Conservation (phyloP, 495 filamentous ascomycete species). For the Hyaloscypha bicolor region DNA sequence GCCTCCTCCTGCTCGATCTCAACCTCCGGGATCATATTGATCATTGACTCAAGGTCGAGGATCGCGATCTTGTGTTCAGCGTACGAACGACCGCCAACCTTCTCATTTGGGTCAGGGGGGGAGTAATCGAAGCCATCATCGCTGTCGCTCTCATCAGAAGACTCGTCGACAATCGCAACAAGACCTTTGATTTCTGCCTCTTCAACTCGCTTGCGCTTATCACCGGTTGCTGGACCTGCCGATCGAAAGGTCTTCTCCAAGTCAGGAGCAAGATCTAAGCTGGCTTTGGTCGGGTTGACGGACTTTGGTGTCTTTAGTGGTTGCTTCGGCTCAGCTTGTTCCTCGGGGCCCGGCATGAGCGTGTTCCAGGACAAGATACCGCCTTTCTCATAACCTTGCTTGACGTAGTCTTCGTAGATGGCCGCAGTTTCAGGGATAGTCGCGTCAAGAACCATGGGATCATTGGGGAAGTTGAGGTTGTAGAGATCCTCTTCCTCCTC, state of each 20-base stretch:
- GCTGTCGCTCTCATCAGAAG: constrained; percentile 51
- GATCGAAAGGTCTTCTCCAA: constrained; percentile 79
- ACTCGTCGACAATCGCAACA: constrained; percentile 56
- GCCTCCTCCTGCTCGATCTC: constrained; percentile 46
- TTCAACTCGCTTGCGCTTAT: constrained; percentile 50
- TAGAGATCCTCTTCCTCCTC: constrained; percentile 21
- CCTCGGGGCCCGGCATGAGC: constrained; percentile 73
- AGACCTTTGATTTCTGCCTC: constrained; percentile 61
- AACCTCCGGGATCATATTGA: constrained; percentile 37
- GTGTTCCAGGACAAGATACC: constrained; percentile 69
- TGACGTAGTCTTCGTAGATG: constrained; percentile 67
- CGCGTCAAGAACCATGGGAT: constrained; percentile 46
- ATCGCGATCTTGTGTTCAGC: constrained; percentile 79
- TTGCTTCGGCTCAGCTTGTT: constrained; percentile 67
- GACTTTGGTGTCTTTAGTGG: constrained; percentile 77
- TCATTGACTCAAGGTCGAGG: constrained; percentile 75
- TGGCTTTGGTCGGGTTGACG: constrained; percentile 82
- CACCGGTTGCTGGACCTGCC: constrained; percentile 47
- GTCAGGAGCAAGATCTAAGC: constrained; percentile 78
- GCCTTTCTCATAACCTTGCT: constrained; percentile 64
- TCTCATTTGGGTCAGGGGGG: constrained; percentile 61
- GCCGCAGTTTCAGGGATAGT: constrained; percentile 60
- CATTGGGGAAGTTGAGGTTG: constrained; percentile 47
- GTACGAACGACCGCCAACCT: constrained; percentile 68
- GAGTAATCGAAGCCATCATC: constrained; percentile 55